Evolutionary conservation across 2,329 filamentous ascomycete species (phyloP).

Genomic region (Alternaria solani): DNA sequence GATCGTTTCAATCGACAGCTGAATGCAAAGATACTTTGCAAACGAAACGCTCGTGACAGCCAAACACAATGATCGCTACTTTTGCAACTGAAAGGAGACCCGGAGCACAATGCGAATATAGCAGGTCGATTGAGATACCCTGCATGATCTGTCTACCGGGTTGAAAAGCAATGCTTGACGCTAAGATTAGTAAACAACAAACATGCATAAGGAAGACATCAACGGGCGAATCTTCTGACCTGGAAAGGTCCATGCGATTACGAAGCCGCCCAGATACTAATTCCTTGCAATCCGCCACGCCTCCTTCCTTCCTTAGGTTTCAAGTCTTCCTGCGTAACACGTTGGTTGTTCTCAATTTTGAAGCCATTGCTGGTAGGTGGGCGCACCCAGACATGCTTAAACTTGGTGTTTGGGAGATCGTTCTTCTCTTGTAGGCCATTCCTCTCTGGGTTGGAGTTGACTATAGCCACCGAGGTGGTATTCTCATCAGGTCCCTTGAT

Average conservation of each 20-base stretch:
- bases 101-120: background rate
- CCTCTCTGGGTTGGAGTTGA: background rate
- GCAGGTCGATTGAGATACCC: background rate
- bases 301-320: background rate
- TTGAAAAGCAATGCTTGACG: background rate
- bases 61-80: background rate
- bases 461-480: no score
- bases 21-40: background rate
- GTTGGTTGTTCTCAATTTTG: background rate
- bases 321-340: background rate
- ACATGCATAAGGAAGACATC: background rate
- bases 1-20: background rate
- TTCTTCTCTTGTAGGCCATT: background rate
- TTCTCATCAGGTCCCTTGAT: background rate
- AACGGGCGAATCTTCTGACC: background rate
- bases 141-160: background rate
- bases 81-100: background rate
- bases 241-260: background rate
- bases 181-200: background rate
- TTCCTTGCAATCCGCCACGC: background rate
- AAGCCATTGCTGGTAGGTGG: background rate
- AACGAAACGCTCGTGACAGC: background rate
- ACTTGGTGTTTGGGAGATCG: background rate
- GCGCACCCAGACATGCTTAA: background rate
- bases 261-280: background rate